Percentiles rank a stretch among this genome's conserved stretches.
Conservation (phyloP, 2,329 filamentous ascomycete species). For the Monosporascus sp. region DNA sequence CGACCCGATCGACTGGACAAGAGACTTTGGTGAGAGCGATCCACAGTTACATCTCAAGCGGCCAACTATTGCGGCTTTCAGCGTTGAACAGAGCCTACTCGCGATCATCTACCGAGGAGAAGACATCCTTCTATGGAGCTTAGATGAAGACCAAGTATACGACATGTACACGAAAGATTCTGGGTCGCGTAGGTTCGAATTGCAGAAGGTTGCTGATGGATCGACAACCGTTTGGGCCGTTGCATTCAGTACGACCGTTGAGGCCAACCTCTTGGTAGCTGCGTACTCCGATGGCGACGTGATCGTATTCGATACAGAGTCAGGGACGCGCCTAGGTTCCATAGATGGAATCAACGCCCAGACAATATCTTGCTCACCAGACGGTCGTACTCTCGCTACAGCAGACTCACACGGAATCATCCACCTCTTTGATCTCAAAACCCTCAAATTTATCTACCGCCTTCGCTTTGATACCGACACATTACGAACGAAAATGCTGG, state of each 20-base stretch:
- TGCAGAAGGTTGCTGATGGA: slow-evolving; percentile 4
- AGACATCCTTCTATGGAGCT: slow-evolving; percentile 20
- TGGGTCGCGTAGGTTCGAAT: slow-evolving; percentile 8
- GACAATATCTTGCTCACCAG: slow-evolving; percentile 18
- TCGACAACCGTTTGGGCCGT: slow-evolving; percentile 10
- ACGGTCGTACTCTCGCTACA: slow-evolving; percentile 24
- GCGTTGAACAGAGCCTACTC: slow-evolving; percentile 12
- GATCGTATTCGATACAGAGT: slow-evolving; percentile 17
- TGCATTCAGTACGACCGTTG: slow-evolving; percentile 14
- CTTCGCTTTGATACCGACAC: slow-evolving; percentile 6
- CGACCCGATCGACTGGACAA: slow-evolving; percentile 11
- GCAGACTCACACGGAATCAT: slow-evolving; percentile 19
- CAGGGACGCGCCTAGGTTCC: slow-evolving; percentile 2
- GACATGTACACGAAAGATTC: slow-evolving; percentile 20
- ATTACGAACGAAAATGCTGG: slow-evolving; percentile 5
- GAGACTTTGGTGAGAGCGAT: slow-evolving; percentile 9
- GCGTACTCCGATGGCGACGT: slow-evolving; percentile 24
- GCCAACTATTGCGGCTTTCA: slow-evolving; percentile 13
- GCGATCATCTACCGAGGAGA: slow-evolving; percentile 22
- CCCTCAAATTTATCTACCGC: slow-evolving; percentile 11
- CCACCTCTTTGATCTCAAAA: slow-evolving; percentile 23
- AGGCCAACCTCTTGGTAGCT: slow-evolving; percentile 17
- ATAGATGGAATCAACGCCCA: slow-evolving; percentile 9
- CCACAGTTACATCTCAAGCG: slow-evolving; percentile 5
- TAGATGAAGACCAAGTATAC: slow-evolving; percentile 11